phyloP scores from a whole-genome alignment of 768 basidiomycete species.

The Leccinellum rugosiceps region DNA sequence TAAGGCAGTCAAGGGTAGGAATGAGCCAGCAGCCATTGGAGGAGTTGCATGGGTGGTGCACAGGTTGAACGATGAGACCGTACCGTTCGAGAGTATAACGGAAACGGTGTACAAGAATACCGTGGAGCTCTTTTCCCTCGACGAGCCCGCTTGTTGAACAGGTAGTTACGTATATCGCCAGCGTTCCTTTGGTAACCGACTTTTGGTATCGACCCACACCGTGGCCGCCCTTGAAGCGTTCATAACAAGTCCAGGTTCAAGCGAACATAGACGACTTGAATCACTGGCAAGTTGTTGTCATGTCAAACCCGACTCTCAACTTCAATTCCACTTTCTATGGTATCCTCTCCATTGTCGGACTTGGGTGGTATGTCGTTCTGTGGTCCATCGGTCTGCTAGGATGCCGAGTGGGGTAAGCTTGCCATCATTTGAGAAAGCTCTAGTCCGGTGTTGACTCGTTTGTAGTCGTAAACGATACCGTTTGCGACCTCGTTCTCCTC shows the following conservation, averaged over 20 bases:
- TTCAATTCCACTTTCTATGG: slow-evolving; percentile 4
- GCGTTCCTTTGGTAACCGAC: not conserved
- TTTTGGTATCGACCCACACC: not conserved
- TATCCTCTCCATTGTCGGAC: slow-evolving; percentile 37
- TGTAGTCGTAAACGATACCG: slow-evolving; percentile 75
- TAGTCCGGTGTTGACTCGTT: not conserved
- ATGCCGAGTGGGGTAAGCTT: slow-evolving; percentile 63
- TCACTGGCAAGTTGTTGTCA: not conserved
- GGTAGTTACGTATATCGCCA: slow-evolving; percentile 13
- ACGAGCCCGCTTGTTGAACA: slow-evolving; percentile 28
- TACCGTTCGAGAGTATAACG: slow-evolving; percentile 52
- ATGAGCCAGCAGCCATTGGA: slow-evolving; percentile 66
- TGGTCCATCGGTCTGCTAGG: slow-evolving; percentile 71
- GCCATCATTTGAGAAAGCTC: not conserved
- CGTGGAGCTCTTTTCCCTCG: slow-evolving; percentile 52
- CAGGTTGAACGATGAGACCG: slow-evolving; percentile 38
- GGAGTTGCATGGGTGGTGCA: slow-evolving; percentile 72
- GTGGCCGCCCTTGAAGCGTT: not conserved
- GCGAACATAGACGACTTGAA: not conserved
- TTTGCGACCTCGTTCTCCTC: slow-evolving; percentile 58
- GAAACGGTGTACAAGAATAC: slow-evolving; percentile 65
- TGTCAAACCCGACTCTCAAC: slow-evolving; percentile 13
- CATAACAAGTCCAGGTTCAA: not conserved
- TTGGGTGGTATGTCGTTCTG: slow-evolving; percentile 58
- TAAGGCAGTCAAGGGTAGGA: slow-evolving; percentile 70